Percentiles rank a stretch among this genome's conserved stretches.
Evolutionary conservation across 371 early-diverging fungal genomes (phyloP).

Genomic region (Mucor saturninus): DNA sequence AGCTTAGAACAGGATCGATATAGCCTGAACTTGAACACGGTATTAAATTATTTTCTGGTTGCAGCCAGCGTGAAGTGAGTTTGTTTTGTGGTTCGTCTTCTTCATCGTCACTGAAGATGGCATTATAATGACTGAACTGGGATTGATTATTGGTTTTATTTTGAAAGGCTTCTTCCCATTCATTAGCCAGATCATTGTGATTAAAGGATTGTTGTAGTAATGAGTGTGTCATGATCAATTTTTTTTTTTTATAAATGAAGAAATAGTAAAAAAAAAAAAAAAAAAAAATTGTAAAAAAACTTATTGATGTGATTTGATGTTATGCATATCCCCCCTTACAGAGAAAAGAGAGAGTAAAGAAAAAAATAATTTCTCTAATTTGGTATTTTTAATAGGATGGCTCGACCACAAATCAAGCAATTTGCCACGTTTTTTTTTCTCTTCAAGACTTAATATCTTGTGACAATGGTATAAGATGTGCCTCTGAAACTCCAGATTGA

Average conservation of each 20-base stretch:
- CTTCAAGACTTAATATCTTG: background rate
- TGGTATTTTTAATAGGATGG: background rate
- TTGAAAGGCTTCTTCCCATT: conserved; percentile 32
- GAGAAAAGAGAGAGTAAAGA: background rate
- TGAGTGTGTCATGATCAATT: conserved; percentile 12
- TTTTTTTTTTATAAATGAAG: conserved; percentile 1
- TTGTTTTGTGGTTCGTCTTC: conserved; percentile 27
- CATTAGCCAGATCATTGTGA: conserved; percentile 23
- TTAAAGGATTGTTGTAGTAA: conserved; percentile 11
- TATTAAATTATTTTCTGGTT: background rate
- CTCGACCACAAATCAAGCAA: conserved; percentile 1
- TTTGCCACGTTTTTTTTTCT: conserved; percentile 3
- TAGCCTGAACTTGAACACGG: conserved; percentile 19
- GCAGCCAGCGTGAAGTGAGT: conserved; percentile 9
- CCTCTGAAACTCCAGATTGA: conserved; percentile 8
- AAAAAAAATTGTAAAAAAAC: background rate
- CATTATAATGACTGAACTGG: conserved; percentile 23
- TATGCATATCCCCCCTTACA: background rate
- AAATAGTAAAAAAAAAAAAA: background rate
- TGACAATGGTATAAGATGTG: background rate
- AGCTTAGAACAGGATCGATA: conserved; percentile 40
- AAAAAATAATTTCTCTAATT: background rate
- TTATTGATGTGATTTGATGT: background rate
- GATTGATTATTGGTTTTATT: conserved; percentile 1
- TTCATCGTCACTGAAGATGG: conserved; percentile 54